Percentiles rank a stretch among this genome's conserved stretches.
These are phyloP conservation scores for Acorus gramineus DNA, from an alignment of 106 monocot species.

Conservation along the genomic window DNA sequence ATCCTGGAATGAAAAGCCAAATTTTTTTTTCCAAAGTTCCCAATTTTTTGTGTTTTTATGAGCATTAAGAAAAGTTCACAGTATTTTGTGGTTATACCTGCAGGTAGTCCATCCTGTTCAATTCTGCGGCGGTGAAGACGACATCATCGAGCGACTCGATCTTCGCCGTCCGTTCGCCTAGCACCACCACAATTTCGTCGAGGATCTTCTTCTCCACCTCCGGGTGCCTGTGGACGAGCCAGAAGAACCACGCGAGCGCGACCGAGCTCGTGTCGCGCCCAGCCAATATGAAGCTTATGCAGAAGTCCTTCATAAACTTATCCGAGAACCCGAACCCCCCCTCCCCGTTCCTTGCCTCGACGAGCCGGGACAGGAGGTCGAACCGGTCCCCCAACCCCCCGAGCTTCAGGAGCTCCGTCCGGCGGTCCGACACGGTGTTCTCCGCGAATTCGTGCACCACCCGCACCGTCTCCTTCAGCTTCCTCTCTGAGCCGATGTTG, in stretches of 20 bases:
- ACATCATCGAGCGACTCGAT: not conserved
- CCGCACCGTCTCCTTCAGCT: conserved; percentile 32
- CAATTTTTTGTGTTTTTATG: too few species aligned
- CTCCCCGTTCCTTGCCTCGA: conserved; percentile 12
- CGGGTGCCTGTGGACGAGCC: conserved; percentile 57
- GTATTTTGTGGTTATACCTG: not conserved
- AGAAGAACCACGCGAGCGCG: conserved; percentile 88
- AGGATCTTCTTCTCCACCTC: conserved; percentile 42
- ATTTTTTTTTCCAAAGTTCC: too few species aligned
- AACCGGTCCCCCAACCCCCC: conserved; percentile 13
- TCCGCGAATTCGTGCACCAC: conserved; percentile 67
- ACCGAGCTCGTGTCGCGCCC: conserved; percentile 94
- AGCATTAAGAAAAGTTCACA: too few species aligned
- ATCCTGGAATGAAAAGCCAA: too few species aligned
- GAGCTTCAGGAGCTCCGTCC: conserved; percentile 20
- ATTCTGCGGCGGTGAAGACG: conserved; percentile 39
- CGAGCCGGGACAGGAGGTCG: conserved; percentile 67
- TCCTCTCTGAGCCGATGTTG: conserved; percentile 46
- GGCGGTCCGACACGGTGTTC: conserved; percentile 42
- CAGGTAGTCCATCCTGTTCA: conserved; percentile 71
- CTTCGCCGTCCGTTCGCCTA: not conserved
- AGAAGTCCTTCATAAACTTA: conserved; percentile 76
- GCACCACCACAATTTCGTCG: conserved; percentile 30
- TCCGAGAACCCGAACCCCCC: conserved; percentile 29
- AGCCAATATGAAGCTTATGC: conserved; percentile 88